Evolutionary conservation across 495 filamentous ascomycete genomes (phyloP).

Genomic region (Corynascus novoguineensis): DNA sequence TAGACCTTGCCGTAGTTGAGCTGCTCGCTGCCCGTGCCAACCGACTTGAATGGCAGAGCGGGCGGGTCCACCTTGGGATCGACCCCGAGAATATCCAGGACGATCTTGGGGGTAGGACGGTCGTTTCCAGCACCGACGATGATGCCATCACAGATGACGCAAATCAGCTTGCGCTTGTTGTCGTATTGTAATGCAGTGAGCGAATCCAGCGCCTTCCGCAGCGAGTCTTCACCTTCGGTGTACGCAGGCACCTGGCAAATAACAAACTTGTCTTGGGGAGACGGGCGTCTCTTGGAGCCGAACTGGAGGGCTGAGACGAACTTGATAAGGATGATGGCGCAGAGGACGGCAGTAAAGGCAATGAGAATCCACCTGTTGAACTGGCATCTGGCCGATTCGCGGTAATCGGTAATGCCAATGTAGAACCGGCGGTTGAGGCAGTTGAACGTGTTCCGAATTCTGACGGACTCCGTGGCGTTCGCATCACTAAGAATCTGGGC

Average conservation of each 20-base stretch:
- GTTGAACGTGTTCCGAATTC: slow-evolving; percentile 54
- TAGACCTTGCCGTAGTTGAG: slow-evolving; percentile 99
- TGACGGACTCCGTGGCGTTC: slow-evolving; percentile 34
- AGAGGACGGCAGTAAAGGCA: slow-evolving; percentile 76
- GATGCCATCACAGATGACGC: slow-evolving; percentile 91
- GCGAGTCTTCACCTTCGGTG: slow-evolving; percentile 91
- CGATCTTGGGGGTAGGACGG: slow-evolving; percentile 93
- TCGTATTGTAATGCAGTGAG: slow-evolving; percentile 92
- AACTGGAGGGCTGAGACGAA: slow-evolving; percentile 94
- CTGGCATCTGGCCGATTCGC: slow-evolving; percentile 66
- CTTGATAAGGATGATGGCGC: slow-evolving; percentile 74
- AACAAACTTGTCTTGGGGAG: slow-evolving; percentile 95
- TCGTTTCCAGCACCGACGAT: slow-evolving; percentile 96
- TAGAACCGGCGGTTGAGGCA: slow-evolving; percentile 86
- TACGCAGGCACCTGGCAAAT: slow-evolving; percentile 98
- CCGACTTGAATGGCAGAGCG: slow-evolving; percentile 82
- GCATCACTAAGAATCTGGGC: slow-evolving; percentile 38
- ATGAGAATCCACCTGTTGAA: slow-evolving; percentile 91
- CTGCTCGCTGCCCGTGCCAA: slow-evolving; percentile 85
- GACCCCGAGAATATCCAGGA: slow-evolving; percentile 92
- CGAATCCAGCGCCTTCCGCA: slow-evolving; percentile 89
- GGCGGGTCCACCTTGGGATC: slow-evolving; percentile 95
- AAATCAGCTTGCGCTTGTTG: slow-evolving; percentile 93
- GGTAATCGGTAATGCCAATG: slow-evolving; percentile 78
- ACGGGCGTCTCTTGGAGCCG: slow-evolving; percentile 81